Conservation (phyloP, 169 alveolate species). For the Eimeria mitis region DNA sequence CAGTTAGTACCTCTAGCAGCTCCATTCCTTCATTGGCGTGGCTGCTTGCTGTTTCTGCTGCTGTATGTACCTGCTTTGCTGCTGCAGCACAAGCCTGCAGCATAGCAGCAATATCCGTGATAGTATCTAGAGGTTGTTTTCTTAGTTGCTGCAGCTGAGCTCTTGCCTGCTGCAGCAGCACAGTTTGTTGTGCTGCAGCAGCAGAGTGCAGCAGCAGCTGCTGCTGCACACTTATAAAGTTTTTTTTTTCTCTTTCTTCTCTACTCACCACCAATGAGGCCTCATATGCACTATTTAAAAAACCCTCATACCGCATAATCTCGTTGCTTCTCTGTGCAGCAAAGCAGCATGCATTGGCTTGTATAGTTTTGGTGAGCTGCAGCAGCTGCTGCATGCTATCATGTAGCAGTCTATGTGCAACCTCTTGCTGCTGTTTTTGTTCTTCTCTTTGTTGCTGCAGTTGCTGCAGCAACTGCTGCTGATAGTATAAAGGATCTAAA, state of each 20-base stretch:
- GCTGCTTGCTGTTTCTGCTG: neutral
- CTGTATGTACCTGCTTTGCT: neutral
- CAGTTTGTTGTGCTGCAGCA: neutral
- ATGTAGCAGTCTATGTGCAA: neutral
- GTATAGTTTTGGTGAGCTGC: neutral
- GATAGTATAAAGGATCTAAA: neutral
- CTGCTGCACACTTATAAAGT: neutral
- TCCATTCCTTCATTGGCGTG: neutral
- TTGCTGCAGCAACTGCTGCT: neutral
- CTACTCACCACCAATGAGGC: neutral
- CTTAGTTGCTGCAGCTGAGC: neutral
- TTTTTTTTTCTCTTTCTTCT: neutral
- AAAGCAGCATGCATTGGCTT: neutral
- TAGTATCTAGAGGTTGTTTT: neutral
- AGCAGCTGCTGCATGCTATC: neutral
- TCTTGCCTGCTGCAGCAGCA: neutral
- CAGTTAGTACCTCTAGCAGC: neutral
- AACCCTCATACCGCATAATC: neutral
- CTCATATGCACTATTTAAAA: neutral
- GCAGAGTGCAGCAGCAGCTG: constrained; percentile 4
- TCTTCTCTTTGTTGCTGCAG: neutral
- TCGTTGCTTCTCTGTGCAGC: neutral
- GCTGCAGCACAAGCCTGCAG: neutral
- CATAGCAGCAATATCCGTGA: neutral
- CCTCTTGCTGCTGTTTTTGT: neutral